Base-by-base conservation (phyloP, 768 basidiomycete genomes). In the Auricularia sp. region DNA sequence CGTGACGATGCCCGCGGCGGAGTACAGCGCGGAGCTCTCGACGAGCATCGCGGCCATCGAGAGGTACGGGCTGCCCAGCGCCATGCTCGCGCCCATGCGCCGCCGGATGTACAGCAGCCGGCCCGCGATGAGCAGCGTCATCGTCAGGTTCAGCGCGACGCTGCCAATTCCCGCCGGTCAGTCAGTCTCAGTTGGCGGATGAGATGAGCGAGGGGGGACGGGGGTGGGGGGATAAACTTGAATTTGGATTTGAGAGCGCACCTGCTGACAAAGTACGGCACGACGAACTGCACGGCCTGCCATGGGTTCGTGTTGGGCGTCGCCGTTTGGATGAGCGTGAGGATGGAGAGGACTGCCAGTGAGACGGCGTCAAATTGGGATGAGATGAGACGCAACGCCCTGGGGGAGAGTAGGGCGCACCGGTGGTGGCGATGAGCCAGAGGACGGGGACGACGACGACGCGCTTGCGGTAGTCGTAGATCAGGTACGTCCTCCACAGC, bases 31-130 rank as follows among this genome's bases (percentile, higher is more conserved):
- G 7, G 62, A 62, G n/a, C 33, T 29, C 42, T 44, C 34, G 12
- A 62, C 34, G 42, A 62, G n/a, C 42, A 51, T 35, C 62, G 42
- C 16, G n/a, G 51, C 44, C 12, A 42, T n/a, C 4, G 43, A 23
- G 16, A 44, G 51, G 33, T 42, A 23, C 62, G 34, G 42, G 21
- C 62, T 51, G 29, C 29, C 29, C 29, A 29, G 29, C 29, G 29
- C 29, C 29, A 42, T 18, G 42, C 33, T 16, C 3, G 23, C 36
- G 8, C 23, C 7, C 39, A 62, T 39, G 16, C 35, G 3, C n/a
- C 29, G 12, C 18, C 62, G 62, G 23, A 62, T 62, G 62, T 44
- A 62, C 10, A 62, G n/a, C 35, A 62, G 62, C 14, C 62, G 62
- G 16, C 34, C 34, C 4, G 39, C 62, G 51, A 62, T 42, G 23